Evolutionary conservation across 768 basidiomycete species (phyloP).

Genomic region (Trametes gibbosa): DNA sequence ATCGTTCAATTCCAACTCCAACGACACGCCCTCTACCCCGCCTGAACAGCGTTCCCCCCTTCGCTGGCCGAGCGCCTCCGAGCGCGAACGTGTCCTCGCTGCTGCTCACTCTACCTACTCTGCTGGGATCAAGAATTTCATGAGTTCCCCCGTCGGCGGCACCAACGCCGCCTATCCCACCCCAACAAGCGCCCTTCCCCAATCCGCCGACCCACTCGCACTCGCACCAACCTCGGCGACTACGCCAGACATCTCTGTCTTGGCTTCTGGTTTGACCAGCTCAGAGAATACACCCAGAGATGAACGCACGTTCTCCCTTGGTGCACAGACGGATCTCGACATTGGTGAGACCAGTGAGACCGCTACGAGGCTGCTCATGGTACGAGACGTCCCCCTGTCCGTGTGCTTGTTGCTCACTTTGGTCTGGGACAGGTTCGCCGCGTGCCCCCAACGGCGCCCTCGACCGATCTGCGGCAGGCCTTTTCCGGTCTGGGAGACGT

Average conservation of each 20-base stretch:
- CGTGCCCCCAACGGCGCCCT: conserved; percentile 33
- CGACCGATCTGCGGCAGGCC: conserved; percentile 29
- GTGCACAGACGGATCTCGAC: background rate
- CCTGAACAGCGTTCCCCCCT: conserved; percentile 19
- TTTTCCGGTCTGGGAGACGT: conserved; percentile 36
- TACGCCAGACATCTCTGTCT: background rate
- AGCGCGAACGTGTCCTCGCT: conserved; percentile 2
- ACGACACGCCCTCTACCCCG: conserved; percentile 28
- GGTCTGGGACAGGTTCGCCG: conserved; percentile 37
- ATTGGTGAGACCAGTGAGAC: conserved; percentile 11
- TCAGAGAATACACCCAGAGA: conserved; percentile 20
- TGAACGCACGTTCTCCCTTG: conserved; percentile 5
- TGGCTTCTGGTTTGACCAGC: conserved; percentile 10
- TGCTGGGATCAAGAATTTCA: conserved; percentile 8
- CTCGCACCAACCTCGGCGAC: background rate
- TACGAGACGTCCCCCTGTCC: conserved; percentile 9
- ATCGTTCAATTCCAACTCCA: conserved; percentile 39
- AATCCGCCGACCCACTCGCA: conserved; percentile 15
- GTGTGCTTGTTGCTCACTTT: conserved; percentile 11
- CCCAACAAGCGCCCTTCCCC: conserved; percentile 20
- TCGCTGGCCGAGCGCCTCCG: conserved; percentile 14
- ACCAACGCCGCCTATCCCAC: conserved; percentile 18
- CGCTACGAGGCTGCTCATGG: conserved; percentile 29
- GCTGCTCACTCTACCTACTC: conserved; percentile 8
- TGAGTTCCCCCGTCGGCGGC: conserved; percentile 5